A percentile compares a stretch with the other conserved stretches of the same genome.
These are phyloP conservation scores for Coniferiporia weirii DNA, from an alignment of 1,284 basidiomycete genomes.

Conservation along the genomic window DNA sequence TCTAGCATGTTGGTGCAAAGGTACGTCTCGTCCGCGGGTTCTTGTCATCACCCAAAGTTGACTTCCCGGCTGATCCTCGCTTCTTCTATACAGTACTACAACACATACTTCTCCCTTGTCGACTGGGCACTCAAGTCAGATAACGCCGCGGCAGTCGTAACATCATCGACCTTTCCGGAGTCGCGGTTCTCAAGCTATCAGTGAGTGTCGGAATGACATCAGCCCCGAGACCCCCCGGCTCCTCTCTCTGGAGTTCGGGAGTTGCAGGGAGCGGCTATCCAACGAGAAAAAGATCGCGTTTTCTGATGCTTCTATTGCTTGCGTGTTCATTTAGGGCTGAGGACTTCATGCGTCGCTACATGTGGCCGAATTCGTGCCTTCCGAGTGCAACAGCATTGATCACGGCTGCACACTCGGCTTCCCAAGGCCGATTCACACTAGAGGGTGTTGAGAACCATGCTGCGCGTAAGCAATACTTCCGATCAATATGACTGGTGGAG, in stretches of 20 bases:
- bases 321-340: constrained; percentile 27
- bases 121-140: constrained; percentile 39
- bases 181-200: constrained; percentile 27
- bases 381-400: constrained; percentile 76
- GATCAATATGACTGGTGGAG: background rate
- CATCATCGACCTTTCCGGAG: constrained; percentile 49
- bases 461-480: constrained; percentile 24
- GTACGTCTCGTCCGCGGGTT: constrained; percentile 21
- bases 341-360: constrained; percentile 84
- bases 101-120: constrained; percentile 66
- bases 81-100: constrained; percentile 39
- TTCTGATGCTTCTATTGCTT: background rate
- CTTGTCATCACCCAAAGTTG: background rate
- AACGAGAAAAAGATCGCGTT: background rate
- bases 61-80: background rate
- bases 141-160: constrained; percentile 38
- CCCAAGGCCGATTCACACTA: constrained; percentile 72
- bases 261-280: background rate
- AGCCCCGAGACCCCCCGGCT: background rate
- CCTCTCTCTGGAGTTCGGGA: background rate
- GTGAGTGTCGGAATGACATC: constrained; percentile 18
- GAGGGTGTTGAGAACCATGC: constrained; percentile 85
- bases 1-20: constrained; percentile 64
- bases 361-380: constrained; percentile 89
- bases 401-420: constrained; percentile 57